Conservation (phyloP, 768 basidiomycete species). For the Rhodotorula kratochvilovae region DNA sequence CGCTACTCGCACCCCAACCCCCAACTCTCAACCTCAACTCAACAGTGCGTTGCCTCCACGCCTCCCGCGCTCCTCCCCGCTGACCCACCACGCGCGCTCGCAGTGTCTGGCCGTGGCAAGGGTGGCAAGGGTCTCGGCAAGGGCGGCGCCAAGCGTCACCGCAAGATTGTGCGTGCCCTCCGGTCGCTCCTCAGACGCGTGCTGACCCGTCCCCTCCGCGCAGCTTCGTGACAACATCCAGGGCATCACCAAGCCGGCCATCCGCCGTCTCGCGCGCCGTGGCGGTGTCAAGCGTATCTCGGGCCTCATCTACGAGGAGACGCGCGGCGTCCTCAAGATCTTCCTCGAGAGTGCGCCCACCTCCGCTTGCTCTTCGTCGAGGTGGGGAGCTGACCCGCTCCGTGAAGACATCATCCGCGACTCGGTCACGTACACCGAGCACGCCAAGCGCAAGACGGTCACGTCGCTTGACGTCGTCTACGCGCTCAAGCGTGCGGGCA, state of each 20-base stretch:
- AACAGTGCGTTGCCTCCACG: background rate
- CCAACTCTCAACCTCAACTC: background rate
- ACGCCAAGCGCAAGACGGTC: constrained; percentile 84
- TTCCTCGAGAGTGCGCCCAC: constrained; percentile 47
- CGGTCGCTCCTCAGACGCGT: background rate
- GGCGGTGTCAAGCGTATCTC: constrained; percentile 57
- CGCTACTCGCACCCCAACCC: constrained; percentile 46
- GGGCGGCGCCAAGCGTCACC: constrained; percentile 51
- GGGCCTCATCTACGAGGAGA: constrained; percentile 54
- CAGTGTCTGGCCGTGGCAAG: constrained; percentile 52
- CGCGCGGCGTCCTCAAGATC: constrained; percentile 56
- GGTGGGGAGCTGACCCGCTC: too few relatives aligned
- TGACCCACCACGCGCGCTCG: background rate
- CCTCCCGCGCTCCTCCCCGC: background rate
- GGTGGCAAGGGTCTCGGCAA: constrained; percentile 52
- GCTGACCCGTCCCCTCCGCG: constrained; percentile 2
- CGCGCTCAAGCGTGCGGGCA: constrained; percentile 53
- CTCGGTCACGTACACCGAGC: constrained; percentile 97
- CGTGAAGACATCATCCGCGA: constrained; percentile 67
- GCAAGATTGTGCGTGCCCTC: constrained; percentile 51
- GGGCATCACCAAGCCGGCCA: constrained; percentile 57
- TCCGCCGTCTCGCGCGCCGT: constrained; percentile 56
- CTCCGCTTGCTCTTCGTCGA: too few relatives aligned
- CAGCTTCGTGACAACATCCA: constrained; percentile 50
- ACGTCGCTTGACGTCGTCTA: constrained; percentile 80